Evolutionary conservation across 1,284 basidiomycete genomes (phyloP), one percentile per base, ranked within the genome.

Genomic region (Violaceomyces palustris): DNA sequence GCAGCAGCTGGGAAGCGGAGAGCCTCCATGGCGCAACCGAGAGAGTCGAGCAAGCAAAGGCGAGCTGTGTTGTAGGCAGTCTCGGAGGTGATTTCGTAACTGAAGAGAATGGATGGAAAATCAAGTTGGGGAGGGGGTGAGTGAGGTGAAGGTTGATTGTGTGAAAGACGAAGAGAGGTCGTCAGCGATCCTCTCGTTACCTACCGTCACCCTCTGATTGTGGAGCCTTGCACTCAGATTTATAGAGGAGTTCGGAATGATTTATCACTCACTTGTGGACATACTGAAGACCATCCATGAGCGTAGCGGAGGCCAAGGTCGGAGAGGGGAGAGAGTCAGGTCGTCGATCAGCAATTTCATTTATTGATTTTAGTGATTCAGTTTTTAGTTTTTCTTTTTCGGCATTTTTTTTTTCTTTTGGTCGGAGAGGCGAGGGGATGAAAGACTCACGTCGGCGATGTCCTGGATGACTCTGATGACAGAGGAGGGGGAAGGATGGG

Each of bases 21-120:
- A 31, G 69, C 69, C 50, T 72, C 69, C 50, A 72, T 69, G 43
- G 50, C 62, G 50, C 69, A 72, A 47, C 69, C 69, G 42, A 72
- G 51, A 23, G 69, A 69, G 62, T 72, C 69, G 36, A 72, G 51
- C 19, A 72, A 51, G 45, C 58, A 61, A 41, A 72, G 66, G 42
- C 69, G 64, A 30, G 69, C 69, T 27, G 69, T 72, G 58, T 68
- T 56, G 61, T 69, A 72, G 25, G 69, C 69, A 32, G 55, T 56
- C 35, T 69, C 42, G n/a, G 66, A 67, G 42, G 45, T 58, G 45
- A 69, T 69, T 41, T 69, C 58, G 60, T 69, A 71, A n/a, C n/a
- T n/a, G n/a, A n/a, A n/a, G n/a, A 46, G 50, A 23, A 45, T 62
- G 59, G 21, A 62, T 56, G 26, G n/a, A n/a, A n/a, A n/a, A n/a